Conservation (phyloP, 2,329 filamentous ascomycete species). For the Fusarium denticulatum region DNA sequence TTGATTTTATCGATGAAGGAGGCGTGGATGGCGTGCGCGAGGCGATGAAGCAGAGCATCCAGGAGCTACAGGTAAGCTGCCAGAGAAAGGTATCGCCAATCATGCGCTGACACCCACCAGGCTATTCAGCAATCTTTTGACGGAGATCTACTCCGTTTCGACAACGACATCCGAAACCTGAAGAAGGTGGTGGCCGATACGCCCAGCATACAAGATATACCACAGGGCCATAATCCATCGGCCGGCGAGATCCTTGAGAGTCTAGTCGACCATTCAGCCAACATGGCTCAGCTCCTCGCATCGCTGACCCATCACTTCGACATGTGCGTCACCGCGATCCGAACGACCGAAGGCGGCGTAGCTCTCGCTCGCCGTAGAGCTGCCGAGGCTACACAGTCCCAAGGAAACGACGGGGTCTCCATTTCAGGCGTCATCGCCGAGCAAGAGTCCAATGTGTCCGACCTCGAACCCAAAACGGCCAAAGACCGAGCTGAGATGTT, state of each 20-base stretch:
- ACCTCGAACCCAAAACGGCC: slow-evolving; percentile 75
- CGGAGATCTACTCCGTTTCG: slow-evolving; percentile 77
- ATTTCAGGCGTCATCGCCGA: slow-evolving; percentile 74
- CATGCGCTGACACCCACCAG: slow-evolving; percentile 48
- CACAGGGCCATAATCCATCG: slow-evolving; percentile 46
- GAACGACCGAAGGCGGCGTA: slow-evolving; percentile 85
- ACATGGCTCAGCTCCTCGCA: slow-evolving; percentile 83
- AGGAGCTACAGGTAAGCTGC: slow-evolving; percentile 70
- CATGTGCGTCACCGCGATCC: slow-evolving; percentile 88
- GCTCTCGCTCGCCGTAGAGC: slow-evolving; percentile 74
- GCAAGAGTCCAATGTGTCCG: slow-evolving; percentile 60
- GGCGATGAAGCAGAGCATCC: slow-evolving; percentile 75
- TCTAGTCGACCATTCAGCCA: slow-evolving; percentile 78
- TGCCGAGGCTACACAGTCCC: slow-evolving; percentile 68
- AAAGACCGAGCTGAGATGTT: slow-evolving; percentile 86
- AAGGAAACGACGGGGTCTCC: slow-evolving; percentile 60
- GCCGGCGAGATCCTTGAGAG: slow-evolving; percentile 66
- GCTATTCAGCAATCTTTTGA: slow-evolving; percentile 78
- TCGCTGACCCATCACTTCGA: slow-evolving; percentile 91
- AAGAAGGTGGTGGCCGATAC: slow-evolving; percentile 64
- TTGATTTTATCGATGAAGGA: slow-evolving; percentile 81
- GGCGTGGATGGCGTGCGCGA: slow-evolving; percentile 73
- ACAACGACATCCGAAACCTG: slow-evolving; percentile 75
- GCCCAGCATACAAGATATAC: slow-evolving; percentile 48
- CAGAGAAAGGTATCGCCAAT: neutral